Conservation (phyloP, 1,284 basidiomycete genomes). For the Fomes fomentarius region DNA sequence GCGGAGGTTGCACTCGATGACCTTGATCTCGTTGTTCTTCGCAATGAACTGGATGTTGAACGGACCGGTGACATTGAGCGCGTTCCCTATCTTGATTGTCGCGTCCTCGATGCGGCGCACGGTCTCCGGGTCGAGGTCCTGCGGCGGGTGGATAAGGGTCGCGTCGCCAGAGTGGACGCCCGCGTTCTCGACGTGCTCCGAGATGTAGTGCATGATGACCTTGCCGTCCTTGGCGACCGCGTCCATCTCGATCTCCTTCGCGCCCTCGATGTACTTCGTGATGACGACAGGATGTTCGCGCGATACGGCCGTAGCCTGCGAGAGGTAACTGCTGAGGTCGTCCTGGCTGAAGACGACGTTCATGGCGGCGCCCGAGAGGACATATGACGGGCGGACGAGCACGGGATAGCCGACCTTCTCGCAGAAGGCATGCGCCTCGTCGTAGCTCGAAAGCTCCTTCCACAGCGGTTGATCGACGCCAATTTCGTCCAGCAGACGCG, state of each 20-base stretch:
- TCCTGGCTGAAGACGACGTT: constrained; percentile 96
- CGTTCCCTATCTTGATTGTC: constrained; percentile 95
- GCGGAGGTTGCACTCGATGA: constrained; percentile 98
- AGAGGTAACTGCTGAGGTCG: constrained; percentile 90
- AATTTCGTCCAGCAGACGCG: constrained; percentile 95
- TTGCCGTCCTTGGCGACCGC: constrained; percentile 97
- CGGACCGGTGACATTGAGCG: constrained; percentile 98
- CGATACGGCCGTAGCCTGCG: constrained; percentile 96
- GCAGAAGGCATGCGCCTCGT: constrained; percentile 89
- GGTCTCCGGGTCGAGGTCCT: constrained; percentile 96
- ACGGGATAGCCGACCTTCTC: constrained; percentile 94
- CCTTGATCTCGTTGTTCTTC: constrained; percentile 99
- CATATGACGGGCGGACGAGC: constrained; percentile 96
- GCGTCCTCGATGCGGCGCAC: constrained; percentile 96
- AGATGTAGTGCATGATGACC: constrained; percentile 99
- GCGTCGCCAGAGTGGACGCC: constrained; percentile 98
- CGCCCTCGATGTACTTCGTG: constrained; percentile 98
- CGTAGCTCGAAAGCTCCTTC: constrained; percentile 95
- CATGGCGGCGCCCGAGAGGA: constrained; percentile 98
- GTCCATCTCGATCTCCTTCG: constrained; percentile 99
- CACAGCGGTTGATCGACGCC: constrained; percentile 97
- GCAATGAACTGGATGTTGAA: constrained; percentile 99
- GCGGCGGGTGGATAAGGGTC: constrained; percentile 96
- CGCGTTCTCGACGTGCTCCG: constrained; percentile 99
- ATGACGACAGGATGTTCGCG: constrained; percentile 98